phyloP scores from a whole-genome alignment of 2,329 filamentous ascomycete species.

The Sarocladium kiliense region DNA sequence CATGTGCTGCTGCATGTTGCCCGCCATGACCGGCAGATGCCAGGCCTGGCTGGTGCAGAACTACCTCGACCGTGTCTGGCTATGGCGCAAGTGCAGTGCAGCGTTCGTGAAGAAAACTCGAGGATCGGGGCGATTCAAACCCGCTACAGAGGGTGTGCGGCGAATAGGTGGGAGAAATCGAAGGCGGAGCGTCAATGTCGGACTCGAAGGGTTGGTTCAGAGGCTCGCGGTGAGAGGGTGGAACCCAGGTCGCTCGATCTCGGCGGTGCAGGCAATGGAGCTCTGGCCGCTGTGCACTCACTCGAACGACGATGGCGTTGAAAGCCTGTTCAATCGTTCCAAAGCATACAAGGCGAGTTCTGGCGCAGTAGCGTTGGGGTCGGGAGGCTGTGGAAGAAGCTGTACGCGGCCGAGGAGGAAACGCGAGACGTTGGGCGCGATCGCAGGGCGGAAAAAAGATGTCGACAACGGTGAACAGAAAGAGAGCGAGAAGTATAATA shows the following conservation, averaged over 20 bases:
- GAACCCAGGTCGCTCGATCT: background rate
- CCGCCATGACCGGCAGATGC: conserved; percentile 48
- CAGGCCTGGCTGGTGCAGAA: conserved; percentile 5
- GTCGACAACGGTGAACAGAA: background rate
- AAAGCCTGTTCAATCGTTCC: background rate
- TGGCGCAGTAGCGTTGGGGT: background rate
- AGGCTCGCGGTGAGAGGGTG: background rate
- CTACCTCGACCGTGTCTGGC: background rate
- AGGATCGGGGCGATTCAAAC: too few relatives aligned
- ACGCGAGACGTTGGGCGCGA: background rate
- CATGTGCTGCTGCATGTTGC: conserved; percentile 52
- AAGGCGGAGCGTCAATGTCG: too few relatives aligned
- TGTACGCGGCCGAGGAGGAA: conserved; percentile 6
- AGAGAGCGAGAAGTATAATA: background rate
- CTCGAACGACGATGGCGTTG: background rate
- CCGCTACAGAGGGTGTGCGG: too few relatives aligned
- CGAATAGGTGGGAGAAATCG: too few relatives aligned
- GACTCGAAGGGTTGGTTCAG: background rate
- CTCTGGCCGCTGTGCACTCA: background rate
- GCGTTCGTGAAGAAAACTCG: too few relatives aligned
- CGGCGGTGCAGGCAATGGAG: background rate
- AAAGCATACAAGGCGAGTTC: background rate
- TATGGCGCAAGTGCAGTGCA: background rate
- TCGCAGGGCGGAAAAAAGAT: background rate
- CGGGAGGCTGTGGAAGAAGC: conserved; percentile 9